phyloP scores from a whole-genome alignment of 768 basidiomycete species.

The Leucosporidium scottii region DNA sequence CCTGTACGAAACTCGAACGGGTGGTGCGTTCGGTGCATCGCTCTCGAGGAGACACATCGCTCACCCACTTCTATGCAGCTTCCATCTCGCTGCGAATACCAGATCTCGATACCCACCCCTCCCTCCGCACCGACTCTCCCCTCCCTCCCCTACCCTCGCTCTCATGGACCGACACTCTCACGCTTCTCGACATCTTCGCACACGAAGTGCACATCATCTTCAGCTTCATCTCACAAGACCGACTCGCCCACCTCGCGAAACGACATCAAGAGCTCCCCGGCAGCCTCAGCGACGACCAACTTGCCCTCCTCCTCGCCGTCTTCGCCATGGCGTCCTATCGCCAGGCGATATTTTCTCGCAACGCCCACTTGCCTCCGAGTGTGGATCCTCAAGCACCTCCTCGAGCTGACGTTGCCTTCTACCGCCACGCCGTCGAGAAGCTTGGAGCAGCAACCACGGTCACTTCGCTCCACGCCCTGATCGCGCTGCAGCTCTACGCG shows the following conservation, averaged over 20 bases:
- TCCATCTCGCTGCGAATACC: conserved; percentile 7
- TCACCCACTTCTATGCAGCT: neutral
- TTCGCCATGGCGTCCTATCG: conserved; percentile 3
- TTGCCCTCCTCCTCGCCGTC: conserved; percentile 1
- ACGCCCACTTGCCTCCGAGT: neutral
- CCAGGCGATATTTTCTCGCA: neutral
- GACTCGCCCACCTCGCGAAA: neutral
- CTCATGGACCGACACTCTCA: neutral
- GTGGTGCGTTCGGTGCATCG: neutral
- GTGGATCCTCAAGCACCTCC: neutral
- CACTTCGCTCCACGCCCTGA: conserved; percentile 4
- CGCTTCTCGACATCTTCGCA: conserved; percentile 1
- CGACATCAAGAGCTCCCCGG: neutral
- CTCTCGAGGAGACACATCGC: too few relatives aligned
- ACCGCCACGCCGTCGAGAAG: neutral
- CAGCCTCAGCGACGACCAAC: conserved; percentile 4
- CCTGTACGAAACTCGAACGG: neutral
- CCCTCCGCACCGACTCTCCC: neutral
- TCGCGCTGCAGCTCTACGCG: conserved; percentile 5
- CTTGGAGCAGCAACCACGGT: neutral
- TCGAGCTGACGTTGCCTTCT: neutral
- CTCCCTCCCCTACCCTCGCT: neutral
- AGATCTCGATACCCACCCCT: conserved; percentile 2
- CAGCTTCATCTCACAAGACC: neutral
- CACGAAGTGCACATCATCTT: conserved; percentile 6